Evolutionary conservation across 1,284 basidiomycete species (phyloP).

Genomic region (Tetrapyrgos nigripes): DNA sequence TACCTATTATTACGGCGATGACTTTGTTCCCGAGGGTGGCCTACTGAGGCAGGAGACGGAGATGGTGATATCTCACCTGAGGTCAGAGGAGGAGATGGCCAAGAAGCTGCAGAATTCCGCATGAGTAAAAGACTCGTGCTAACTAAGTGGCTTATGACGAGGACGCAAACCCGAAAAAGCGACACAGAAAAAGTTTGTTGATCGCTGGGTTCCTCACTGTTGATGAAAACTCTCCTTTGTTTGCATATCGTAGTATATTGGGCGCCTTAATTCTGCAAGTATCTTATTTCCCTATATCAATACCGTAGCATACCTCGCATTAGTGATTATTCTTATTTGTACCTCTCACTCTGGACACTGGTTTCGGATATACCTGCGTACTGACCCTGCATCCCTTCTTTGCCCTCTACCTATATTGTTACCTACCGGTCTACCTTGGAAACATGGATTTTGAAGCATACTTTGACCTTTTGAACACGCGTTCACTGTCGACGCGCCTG

Average conservation of each 20-base stretch:
- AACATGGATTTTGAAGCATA: background rate
- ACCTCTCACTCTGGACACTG: no score
- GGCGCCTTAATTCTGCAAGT: background rate
- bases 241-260: background rate
- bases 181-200: background rate
- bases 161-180: background rate
- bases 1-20: background rate
- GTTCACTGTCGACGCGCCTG: background rate
- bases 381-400: background rate
- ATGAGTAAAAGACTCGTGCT: no score
- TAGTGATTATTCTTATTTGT: background rate
- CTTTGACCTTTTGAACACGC: background rate
- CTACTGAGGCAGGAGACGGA: conserved; percentile 10
- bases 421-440: background rate
- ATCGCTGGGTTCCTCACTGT: background rate
- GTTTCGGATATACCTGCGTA: background rate
- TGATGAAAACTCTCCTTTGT: background rate
- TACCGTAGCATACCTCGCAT: background rate
- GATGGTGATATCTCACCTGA: conserved; percentile 11
- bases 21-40: conserved; percentile 5
- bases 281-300: background rate
- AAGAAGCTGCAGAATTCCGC: background rate
- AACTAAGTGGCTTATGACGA: no score
- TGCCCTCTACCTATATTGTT: background rate
- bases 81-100: conserved; percentile 14